Base-by-base conservation (phyloP, 805 yeast genomes). In the Saturnispora bothae region DNA sequence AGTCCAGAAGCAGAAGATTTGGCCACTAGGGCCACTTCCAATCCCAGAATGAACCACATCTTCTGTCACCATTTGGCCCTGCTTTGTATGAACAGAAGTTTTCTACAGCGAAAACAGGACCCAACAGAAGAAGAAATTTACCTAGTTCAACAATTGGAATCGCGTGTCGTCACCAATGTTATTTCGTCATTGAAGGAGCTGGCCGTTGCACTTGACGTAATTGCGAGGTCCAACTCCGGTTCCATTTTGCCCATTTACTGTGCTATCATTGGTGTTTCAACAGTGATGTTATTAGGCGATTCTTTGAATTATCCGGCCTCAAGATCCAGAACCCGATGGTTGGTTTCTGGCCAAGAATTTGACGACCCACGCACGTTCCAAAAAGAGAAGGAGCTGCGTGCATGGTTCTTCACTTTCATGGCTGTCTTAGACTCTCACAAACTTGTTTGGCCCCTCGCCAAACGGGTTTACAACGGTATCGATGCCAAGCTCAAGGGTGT, bases 11-110 rank as follows among this genome's bases (percentile, higher is more conserved):
- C 22, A 9, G 40, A 37, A n/a, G 16, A 31, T 13, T 54, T 76
- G 27, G 52, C 51, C 30, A 52, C 52, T 34, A 56, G 64, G 14
- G 70, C 73, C 10, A 65, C 65, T 31, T 74, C 73, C 45, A 79
- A 80, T 0, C 72, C 53, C 2, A 58, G 65, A 16, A 63, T 73
- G 31, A 63, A 70, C 34, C 68, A 74, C 33, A 60, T 73, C 48
- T 73, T 71, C 47, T 73, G 71, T 47, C 76, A 76, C 51, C 76
- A 76, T 48, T 66, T 76, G 32, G 66, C 73, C 2, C 53, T 70
- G 14, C 57, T 76, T n/a, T 74, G 81, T 40, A 63, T 76, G 37
- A 76, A 76, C 48, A 60, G 77, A 30, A 81, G 80, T 2, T 75
- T 76, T 47, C 65, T 43, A 13, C 19, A 15, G 21, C 20, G 35